A percentile compares a stretch with the other conserved stretches of the same genome.
phyloP scores from a whole-genome alignment of 2,329 filamentous ascomycete genomes.

The Ceratocystiopsis minuta region DNA sequence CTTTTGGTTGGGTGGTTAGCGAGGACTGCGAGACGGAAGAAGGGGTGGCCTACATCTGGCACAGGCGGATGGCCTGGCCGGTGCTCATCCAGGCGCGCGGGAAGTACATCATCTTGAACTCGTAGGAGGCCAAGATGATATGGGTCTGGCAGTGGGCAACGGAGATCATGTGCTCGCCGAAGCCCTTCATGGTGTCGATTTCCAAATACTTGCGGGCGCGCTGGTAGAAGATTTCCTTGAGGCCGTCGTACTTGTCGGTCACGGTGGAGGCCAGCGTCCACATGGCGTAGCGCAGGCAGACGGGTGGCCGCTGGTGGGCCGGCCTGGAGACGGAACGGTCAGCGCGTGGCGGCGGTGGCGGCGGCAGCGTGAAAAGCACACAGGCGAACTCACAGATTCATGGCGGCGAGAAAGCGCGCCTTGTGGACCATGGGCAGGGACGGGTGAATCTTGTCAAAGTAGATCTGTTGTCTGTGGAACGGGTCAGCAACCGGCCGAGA shows the following conservation, averaged over 20 bases:
- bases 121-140: constrained; percentile 61
- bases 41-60: constrained; percentile 50
- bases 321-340: constrained; percentile 26
- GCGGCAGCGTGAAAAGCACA: not conserved
- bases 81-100: constrained; percentile 89
- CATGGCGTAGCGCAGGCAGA: constrained; percentile 82
- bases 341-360: too few relatives aligned
- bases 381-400: constrained; percentile 47
- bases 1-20: constrained; percentile 28
- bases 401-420: constrained; percentile 68
- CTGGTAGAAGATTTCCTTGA: constrained; percentile 81
- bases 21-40: not conserved
- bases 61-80: constrained; percentile 61
- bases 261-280: constrained; percentile 86
- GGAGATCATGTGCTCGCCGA: constrained; percentile 76
- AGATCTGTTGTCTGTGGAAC: constrained; percentile 54
- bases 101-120: constrained; percentile 97
- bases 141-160: constrained; percentile 77
- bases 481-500: not conserved
- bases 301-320: constrained; percentile 69
- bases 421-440: constrained; percentile 79
- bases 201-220: constrained; percentile 81
- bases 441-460: constrained; percentile 78
- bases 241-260: constrained; percentile 58
- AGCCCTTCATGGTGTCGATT: constrained; percentile 76